phyloP scores from a whole-genome alignment of 495 filamentous ascomycete genomes.

The Penicillium cinerascens region DNA sequence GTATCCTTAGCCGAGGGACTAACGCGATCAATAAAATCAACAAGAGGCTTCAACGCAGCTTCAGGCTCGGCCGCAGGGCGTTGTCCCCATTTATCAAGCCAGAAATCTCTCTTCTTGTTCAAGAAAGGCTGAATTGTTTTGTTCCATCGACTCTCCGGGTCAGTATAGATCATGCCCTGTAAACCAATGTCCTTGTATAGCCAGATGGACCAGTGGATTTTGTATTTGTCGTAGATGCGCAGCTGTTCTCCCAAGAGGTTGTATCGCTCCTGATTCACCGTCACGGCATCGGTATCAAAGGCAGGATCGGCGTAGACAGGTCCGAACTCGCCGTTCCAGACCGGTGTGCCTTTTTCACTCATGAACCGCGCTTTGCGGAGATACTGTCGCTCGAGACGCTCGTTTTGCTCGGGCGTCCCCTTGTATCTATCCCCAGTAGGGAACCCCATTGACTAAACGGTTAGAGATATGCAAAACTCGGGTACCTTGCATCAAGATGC shows the following conservation, averaged over 20 bases:
- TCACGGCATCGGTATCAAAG: constrained; percentile 31
- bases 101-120: constrained; percentile 50
- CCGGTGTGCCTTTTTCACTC: constrained; percentile 47
- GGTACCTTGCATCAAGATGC: background rate
- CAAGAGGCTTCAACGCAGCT: constrained; percentile 34
- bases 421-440: constrained; percentile 50
- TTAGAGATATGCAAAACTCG: background rate
- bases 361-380: constrained; percentile 58
- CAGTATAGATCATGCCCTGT: constrained; percentile 59
- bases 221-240: constrained; percentile 52
- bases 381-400: constrained; percentile 43
- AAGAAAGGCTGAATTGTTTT: constrained; percentile 49
- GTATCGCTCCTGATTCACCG: constrained; percentile 52
- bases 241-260: constrained; percentile 54
- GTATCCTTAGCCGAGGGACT: constrained; percentile 38
- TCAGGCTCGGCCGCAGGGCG: constrained; percentile 35
- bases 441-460: constrained; percentile 48
- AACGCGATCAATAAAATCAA: constrained; percentile 41
- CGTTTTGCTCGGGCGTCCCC: constrained; percentile 50
- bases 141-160: constrained; percentile 48
- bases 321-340: constrained; percentile 68
- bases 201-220: constrained; percentile 62
- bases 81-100: constrained; percentile 55
- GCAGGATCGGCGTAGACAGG: constrained; percentile 52
- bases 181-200: constrained; percentile 63